A percentile compares a stretch with the other conserved stretches of the same genome.
Evolutionary conservation across 1,284 basidiomycete genomes (phyloP).

Genomic region (Takashimella koratensis): DNA sequence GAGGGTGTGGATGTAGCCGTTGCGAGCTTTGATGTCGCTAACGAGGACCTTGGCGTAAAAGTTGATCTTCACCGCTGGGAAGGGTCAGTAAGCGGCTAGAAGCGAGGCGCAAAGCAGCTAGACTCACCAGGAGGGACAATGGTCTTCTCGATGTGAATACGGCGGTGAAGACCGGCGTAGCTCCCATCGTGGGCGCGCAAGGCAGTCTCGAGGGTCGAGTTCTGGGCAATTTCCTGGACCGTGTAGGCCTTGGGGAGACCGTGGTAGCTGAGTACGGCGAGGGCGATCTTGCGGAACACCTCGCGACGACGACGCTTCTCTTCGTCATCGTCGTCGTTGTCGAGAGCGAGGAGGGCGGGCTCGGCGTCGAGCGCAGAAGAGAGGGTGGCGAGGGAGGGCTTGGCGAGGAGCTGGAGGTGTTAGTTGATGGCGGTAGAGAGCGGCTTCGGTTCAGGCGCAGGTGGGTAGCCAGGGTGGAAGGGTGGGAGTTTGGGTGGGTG

Average conservation of each 20-base stretch:
- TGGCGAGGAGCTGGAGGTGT: slow-evolving; percentile 21
- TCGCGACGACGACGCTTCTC: slow-evolving; percentile 56
- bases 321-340: slow-evolving; percentile 51
- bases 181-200: slow-evolving; percentile 56
- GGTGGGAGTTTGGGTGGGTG: neutral
- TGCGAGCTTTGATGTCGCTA: slow-evolving; percentile 56
- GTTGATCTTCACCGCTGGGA: slow-evolving; percentile 55
- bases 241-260: slow-evolving; percentile 55
- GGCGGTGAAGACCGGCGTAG: slow-evolving; percentile 56
- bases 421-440: neutral
- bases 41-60: slow-evolving; percentile 55
- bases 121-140: slow-evolving; percentile 46
- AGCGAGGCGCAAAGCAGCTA: neutral
- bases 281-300: slow-evolving; percentile 54
- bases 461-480: neutral
- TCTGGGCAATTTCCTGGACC: slow-evolving; percentile 53
- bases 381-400: slow-evolving; percentile 31
- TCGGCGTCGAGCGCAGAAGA: slow-evolving; percentile 27
- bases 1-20: slow-evolving; percentile 64
- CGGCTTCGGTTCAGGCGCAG: too few relatives aligned
- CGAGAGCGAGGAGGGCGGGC: slow-evolving; percentile 18
- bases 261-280: slow-evolving; percentile 62
- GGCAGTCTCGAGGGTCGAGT: slow-evolving; percentile 60
- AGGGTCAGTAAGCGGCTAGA: slow-evolving; percentile 26
- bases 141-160: slow-evolving; percentile 56